A percentile compares a stretch with the other conserved stretches of the same genome.
phyloP scores from a whole-genome alignment of 306 rosid genomes.

The Oemleria cerasiformis region DNA sequence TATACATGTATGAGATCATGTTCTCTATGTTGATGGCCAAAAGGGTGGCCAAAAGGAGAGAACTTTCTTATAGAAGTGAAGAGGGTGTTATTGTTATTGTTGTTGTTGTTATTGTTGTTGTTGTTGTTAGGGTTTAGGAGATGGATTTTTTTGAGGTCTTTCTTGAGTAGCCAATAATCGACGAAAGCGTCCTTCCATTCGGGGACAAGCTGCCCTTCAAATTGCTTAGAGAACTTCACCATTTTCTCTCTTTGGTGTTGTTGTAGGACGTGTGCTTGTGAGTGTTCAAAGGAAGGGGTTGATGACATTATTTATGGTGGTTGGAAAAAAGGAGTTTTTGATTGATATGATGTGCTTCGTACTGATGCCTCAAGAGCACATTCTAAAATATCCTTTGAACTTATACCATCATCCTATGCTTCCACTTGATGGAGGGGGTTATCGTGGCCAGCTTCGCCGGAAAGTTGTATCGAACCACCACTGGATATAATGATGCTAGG shows the following conservation, averaged over 20 bases:
- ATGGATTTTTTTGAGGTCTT: slow-evolving; percentile 68
- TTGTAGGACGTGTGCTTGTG: slow-evolving; percentile 29
- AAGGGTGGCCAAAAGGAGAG: slow-evolving; percentile 54
- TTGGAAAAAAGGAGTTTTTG: slow-evolving; percentile 33
- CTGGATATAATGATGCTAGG: slow-evolving; percentile 41
- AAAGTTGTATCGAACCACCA: slow-evolving; percentile 37
- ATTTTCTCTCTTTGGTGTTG: slow-evolving; percentile 32
- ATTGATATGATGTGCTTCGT: slow-evolving; percentile 49
- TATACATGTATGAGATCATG: slow-evolving; percentile 84
- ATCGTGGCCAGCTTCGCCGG: slow-evolving; percentile 48
- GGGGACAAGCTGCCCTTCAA: slow-evolving; percentile 86
- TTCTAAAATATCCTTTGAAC: slow-evolving; percentile 81
- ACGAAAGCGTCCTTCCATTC: slow-evolving; percentile 99
- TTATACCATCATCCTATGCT: slow-evolving; percentile 58
- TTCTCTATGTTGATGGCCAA: slow-evolving; percentile 65
- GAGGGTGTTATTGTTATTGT: slow-evolving; percentile 26
- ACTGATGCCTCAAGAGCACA: slow-evolving; percentile 85
- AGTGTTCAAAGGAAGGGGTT: slow-evolving; percentile 52
- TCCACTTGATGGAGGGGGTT: slow-evolving; percentile 50
- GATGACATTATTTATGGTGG: slow-evolving; percentile 59
- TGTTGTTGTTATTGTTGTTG: slow-evolving; percentile 16
- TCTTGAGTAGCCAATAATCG: slow-evolving; percentile 86
- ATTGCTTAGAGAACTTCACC: slow-evolving; percentile 96
- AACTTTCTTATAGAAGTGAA: slow-evolving; percentile 51
- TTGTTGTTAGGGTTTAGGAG: slow-evolving; percentile 35